Evolutionary conservation across 441 rosid genomes (phyloP).

Genomic region (Arabidopsis lyrata): DNA sequence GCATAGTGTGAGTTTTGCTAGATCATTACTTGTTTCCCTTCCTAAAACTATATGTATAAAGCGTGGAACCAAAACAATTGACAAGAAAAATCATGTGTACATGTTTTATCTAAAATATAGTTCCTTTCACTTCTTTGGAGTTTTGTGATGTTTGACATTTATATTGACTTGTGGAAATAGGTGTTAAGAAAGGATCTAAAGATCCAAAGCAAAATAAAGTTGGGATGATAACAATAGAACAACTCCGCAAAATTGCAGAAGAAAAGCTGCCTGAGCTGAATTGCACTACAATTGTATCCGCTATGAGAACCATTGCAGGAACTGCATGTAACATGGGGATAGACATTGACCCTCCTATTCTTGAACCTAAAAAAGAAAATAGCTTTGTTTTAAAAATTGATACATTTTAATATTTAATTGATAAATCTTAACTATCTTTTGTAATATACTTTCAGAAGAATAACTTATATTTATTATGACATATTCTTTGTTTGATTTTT

Average conservation of each 20-base stretch:
- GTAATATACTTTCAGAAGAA: too few species aligned
- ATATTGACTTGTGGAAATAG: conserved; percentile 44
- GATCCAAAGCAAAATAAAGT: conserved; percentile 76
- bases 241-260: conserved; percentile 63
- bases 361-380: conserved; percentile 72
- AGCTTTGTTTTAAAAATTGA: too few species aligned
- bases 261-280: conserved; percentile 87
- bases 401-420: too few species aligned
- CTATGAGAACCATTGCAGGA: conserved; percentile 88
- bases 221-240: conserved; percentile 78
- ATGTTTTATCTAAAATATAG: too few species aligned
- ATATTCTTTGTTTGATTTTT: too few species aligned
- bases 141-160: conserved; percentile 17
- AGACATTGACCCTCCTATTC: conserved; percentile 83
- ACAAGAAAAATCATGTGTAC: not conserved
- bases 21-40: not conserved
- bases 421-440: too few species aligned
- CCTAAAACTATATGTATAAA: not conserved
- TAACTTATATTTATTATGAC: too few species aligned
- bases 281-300: conserved; percentile 72
- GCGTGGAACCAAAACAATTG: not conserved
- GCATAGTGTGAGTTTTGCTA: conserved; percentile 1
- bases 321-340: conserved; percentile 95
- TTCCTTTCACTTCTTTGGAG: not conserved
- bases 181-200: conserved; percentile 85